Conservation (phyloP, 116 monocot genomes). For the Dioscorea cayenensis region DNA sequence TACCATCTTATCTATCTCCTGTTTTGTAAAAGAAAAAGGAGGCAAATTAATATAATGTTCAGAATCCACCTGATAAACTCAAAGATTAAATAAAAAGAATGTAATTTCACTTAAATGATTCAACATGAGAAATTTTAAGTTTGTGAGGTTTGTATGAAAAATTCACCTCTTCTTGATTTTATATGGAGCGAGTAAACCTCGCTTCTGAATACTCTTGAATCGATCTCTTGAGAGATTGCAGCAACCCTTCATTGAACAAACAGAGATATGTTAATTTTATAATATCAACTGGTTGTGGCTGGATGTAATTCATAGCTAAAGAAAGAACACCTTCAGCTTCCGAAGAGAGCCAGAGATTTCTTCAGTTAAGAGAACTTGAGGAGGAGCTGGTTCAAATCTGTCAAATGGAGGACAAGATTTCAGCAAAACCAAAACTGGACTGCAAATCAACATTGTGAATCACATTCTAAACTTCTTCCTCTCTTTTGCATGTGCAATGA, state of each 20-base stretch:
- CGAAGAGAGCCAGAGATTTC: slow-evolving; percentile 90
- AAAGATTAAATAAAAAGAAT: no score
- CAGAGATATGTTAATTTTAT: slow-evolving; percentile 4
- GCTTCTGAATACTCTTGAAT: slow-evolving; percentile 85
- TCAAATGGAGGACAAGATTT: neutral
- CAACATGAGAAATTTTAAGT: no score
- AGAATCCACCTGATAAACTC: no score
- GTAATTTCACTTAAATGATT: no score
- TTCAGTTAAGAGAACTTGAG: slow-evolving; percentile 86
- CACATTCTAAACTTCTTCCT: no score
- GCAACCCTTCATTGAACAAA: slow-evolving; percentile 50
- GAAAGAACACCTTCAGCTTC: slow-evolving; percentile 63
- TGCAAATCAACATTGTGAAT: neutral
- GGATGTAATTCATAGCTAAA: neutral
- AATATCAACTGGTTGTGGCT: neutral
- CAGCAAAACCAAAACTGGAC: neutral
- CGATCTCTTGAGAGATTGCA: slow-evolving; percentile 79
- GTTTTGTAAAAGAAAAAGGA: no score
- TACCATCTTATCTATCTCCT: no score
- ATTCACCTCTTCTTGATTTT: neutral
- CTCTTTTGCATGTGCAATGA: no score
- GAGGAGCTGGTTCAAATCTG: slow-evolving; percentile 82
- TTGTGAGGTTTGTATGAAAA: neutral
- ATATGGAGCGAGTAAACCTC: slow-evolving; percentile 63
- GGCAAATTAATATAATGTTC: no score